Evolutionary conservation across 495 filamentous ascomycete genomes (phyloP), one percentile per base, ranked within the genome.

Genomic region (Aspergillus panamensis): DNA sequence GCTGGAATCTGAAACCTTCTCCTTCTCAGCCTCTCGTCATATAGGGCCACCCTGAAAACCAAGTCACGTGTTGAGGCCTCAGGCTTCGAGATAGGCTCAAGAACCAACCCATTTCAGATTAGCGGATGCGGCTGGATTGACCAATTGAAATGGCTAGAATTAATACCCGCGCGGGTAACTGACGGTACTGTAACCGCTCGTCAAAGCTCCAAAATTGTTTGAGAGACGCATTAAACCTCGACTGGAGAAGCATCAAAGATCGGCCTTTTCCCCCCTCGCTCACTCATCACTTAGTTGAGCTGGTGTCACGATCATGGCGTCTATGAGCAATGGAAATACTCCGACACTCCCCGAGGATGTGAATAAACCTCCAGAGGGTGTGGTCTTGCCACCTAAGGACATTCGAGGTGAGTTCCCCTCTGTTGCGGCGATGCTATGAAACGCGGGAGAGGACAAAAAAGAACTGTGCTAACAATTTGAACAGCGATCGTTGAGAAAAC

Each of bases 401-500:
- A 89, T 94, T 68, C 80, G 85, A 80, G 82, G 82, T 84, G 45
- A 42, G 76, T 75, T 49, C 35, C 35, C 55, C 30, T 16, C 25
- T 45, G 29, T 51, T 55, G 50, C 40, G 20, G 17, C 49, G 31
- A 55, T 44, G n/a, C 25, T 2, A 25, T 25, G 2, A 25, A 25
- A 8, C 16, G 20, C 9, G 20, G 9, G 7, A 20, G 20, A 45
- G 8, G 31, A 40, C 37, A 21, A 49, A 9, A 37, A 17, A 29
- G 20, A 39, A 39, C 31, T 50, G 20, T 52, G 30, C 61, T 55
- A 35, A 62, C 47, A 60, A 20, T 3, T 16, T n/a, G 16, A 32
- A 45, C 57, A 85, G 81, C 78, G 3, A 87, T 93, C 61, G 85
- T 96, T 64, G 93, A 97, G 71, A 97, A 96, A 74, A 96, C 93